These are phyloP conservation scores for Euphorbia celastroides DNA, from an alignment of 441 rosid genomes.

Conservation along the genomic window DNA sequence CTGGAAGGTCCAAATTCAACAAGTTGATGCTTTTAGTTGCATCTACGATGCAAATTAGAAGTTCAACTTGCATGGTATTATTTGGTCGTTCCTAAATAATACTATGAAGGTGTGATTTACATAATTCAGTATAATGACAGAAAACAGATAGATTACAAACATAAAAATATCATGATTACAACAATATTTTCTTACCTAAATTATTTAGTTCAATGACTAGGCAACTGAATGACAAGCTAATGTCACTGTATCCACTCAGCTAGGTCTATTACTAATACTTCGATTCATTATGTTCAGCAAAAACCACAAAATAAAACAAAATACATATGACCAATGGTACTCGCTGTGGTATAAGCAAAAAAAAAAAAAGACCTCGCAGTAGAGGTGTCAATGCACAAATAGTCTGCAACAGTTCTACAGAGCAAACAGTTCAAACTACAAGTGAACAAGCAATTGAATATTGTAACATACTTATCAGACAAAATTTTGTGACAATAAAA, in stretches of 20 bases:
- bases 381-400: background rate
- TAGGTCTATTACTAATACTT: background rate
- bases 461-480: background rate
- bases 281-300: background rate
- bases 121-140: background rate
- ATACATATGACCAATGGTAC: background rate
- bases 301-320: background rate
- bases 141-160: background rate
- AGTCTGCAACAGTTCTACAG: background rate
- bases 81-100: background rate
- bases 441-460: background rate
- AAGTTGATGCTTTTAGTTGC: background rate
- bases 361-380: background rate
- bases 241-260: background rate
- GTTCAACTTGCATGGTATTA: background rate
- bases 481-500: background rate
- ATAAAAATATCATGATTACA: background rate
- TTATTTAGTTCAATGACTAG: background rate
- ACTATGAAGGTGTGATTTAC: too few species aligned
- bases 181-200: background rate
- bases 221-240: conserved; percentile 1
- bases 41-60: background rate
- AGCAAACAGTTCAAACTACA: background rate
- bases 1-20: background rate
- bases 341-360: background rate